Percentiles rank a stretch among this genome's conserved stretches.
These are phyloP conservation scores for Candida coleopterorum DNA, from an alignment of 805 yeast species.

Conservation along the genomic window DNA sequence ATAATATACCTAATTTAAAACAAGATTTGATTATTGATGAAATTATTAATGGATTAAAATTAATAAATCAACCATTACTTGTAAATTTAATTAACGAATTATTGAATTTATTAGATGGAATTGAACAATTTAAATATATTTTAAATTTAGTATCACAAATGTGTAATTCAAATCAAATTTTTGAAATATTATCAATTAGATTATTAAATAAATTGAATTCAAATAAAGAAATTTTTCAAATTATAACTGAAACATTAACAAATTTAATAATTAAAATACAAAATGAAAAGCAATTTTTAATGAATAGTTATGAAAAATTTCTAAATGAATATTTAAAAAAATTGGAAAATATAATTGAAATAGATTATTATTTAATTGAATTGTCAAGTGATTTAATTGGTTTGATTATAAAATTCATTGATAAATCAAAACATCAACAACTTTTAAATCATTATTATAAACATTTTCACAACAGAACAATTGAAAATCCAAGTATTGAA, in stretches of 20 bases:
- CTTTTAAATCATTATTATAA: constrained; percentile 35
- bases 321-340: constrained; percentile 33
- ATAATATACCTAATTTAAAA: constrained; percentile 34
- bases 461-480: constrained; percentile 24
- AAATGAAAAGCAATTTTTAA: constrained; percentile 27
- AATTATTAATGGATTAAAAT: constrained; percentile 51
- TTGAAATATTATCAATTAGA: constrained; percentile 42
- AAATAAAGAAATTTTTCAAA: constrained; percentile 5
- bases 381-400: constrained; percentile 39
- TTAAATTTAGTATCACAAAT: constrained; percentile 22
- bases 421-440: constrained; percentile 40
- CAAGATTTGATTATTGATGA: constrained; percentile 49
- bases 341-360: neutral
- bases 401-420: constrained; percentile 34
- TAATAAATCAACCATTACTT: constrained; percentile 35
- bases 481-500: constrained; percentile 22
- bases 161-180: constrained; percentile 37
- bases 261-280: constrained; percentile 27
- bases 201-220: constrained; percentile 30
- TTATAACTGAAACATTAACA: constrained; percentile 19
- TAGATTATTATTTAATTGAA: constrained; percentile 27
- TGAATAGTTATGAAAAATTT: constrained; percentile 40
- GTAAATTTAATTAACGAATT: constrained; percentile 48
- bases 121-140: constrained; percentile 12
- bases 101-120: constrained; percentile 34